Conservation (phyloP, 495 filamentous ascomycete species). For the Glonium stellatum region DNA sequence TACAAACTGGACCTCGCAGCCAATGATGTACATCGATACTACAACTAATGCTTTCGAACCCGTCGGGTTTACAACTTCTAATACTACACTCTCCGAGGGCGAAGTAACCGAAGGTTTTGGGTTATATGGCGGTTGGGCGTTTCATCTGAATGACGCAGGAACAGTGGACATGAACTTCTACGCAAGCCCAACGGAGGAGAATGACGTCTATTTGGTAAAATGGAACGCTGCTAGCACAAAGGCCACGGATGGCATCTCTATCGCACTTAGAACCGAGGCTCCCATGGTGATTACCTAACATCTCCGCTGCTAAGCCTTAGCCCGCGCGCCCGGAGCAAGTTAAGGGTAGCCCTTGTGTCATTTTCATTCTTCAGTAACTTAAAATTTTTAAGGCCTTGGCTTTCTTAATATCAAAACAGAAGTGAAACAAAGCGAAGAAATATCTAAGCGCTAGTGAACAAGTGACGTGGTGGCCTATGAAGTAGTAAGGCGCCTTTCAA, state of each 20-base stretch:
- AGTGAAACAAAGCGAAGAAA: too few species aligned
- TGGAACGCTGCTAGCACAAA: slow-evolving; percentile 15
- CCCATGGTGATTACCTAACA: slow-evolving; percentile 2
- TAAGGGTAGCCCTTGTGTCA: too few species aligned
- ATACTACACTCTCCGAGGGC: neutral
- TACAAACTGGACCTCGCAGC: slow-evolving; percentile 1
- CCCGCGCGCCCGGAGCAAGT: too few species aligned
- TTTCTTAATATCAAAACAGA: too few species aligned
- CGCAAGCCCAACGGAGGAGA: slow-evolving; percentile 12
- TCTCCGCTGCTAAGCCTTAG: too few species aligned
- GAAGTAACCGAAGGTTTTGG: slow-evolving; percentile 5
- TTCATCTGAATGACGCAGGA: slow-evolving; percentile 2
- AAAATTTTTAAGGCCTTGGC: too few species aligned
- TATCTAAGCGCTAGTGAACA: too few species aligned
- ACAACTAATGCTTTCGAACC: slow-evolving; percentile 9
- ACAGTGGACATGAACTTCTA: slow-evolving; percentile 15
- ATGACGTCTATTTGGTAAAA: slow-evolving; percentile 13
- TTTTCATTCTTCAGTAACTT: too few species aligned
- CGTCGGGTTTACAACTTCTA: slow-evolving; percentile 7
- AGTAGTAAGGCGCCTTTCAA: too few species aligned
- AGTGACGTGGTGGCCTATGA: too few species aligned
- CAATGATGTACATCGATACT: slow-evolving; percentile 11
- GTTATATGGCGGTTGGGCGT: slow-evolving; percentile 20
- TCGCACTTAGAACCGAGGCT: slow-evolving; percentile 10
- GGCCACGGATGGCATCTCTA: slow-evolving; percentile 2